A percentile compares a stretch with the other conserved stretches of the same genome.
Conservation (phyloP, 202 grass and related monocot genomes). For the Brachypodium distachyon region DNA sequence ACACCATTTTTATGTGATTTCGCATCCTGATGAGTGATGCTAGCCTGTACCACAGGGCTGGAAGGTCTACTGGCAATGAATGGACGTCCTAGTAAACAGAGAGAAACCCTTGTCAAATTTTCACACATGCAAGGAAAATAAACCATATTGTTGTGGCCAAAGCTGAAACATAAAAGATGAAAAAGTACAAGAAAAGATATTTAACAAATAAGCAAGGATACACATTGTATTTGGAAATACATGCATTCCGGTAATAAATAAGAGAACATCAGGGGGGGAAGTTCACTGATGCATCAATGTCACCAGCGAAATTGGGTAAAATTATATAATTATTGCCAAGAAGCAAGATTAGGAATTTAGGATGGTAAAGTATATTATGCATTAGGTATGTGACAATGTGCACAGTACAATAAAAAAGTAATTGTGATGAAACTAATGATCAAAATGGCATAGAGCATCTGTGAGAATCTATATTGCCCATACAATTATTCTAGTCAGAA, state of each 20-base stretch:
- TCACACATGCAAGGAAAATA: background rate
- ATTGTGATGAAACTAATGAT: background rate
- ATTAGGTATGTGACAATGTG: background rate
- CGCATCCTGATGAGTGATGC: constrained; percentile 1
- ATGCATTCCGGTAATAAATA: background rate
- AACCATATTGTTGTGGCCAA: background rate
- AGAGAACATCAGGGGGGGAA: background rate
- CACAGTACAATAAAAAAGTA: background rate
- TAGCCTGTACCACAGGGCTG: background rate
- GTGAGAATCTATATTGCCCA: background rate
- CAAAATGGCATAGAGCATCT: background rate
- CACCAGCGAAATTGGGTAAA: background rate
- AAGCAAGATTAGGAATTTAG: background rate
- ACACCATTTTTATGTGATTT: constrained; percentile 12
- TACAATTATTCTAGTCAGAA: background rate
- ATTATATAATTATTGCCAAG: background rate
- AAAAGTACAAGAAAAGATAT: constrained; percentile 4
- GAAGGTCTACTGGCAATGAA: constrained; percentile 13
- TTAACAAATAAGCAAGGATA: background rate
- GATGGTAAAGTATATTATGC: background rate
- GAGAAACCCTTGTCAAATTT: constrained; percentile 8
- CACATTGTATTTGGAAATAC: background rate
- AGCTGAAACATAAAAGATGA: background rate
- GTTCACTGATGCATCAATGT: background rate
- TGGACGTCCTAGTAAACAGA: constrained; percentile 26